These are phyloP conservation scores for Pseudogymnoascus sp. DNA, from an alignment of 2,329 filamentous ascomycete genomes.

Conservation along the genomic window DNA sequence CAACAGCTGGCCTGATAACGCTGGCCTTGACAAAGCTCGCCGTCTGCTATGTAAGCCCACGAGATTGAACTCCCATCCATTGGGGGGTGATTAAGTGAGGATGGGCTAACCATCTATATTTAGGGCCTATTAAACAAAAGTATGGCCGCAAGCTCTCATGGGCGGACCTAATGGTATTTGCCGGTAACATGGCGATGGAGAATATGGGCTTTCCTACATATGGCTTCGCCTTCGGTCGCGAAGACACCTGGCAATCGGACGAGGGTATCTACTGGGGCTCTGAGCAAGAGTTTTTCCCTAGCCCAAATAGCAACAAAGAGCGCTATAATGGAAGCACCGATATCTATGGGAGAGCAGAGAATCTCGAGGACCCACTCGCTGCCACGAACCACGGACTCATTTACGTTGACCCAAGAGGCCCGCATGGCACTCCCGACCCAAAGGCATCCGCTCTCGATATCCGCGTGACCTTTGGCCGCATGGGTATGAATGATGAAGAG, in stretches of 20 bases:
- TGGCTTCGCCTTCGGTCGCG: slow-evolving; percentile 50
- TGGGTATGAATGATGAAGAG: slow-evolving; percentile 57
- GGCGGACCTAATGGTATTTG: slow-evolving; percentile 50
- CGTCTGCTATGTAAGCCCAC: slow-evolving; percentile 38
- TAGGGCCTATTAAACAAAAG: slow-evolving; percentile 53
- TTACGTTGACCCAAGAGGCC: slow-evolving; percentile 55
- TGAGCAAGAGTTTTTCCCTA: slow-evolving; percentile 49
- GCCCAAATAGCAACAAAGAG: slow-evolving; percentile 35
- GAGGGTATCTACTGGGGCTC: slow-evolving; percentile 55
- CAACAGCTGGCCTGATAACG: slow-evolving; percentile 56
- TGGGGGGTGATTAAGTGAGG: background rate
- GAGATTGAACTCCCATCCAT: background rate
- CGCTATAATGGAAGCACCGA: slow-evolving; percentile 41
- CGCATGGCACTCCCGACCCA: slow-evolving; percentile 48
- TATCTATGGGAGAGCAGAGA: slow-evolving; percentile 15
- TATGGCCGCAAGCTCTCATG: slow-evolving; percentile 56
- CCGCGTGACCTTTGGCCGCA: slow-evolving; percentile 49
- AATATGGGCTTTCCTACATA: slow-evolving; percentile 50
- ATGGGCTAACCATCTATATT: background rate
- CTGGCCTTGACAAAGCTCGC: slow-evolving; percentile 52
- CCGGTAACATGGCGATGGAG: slow-evolving; percentile 52
- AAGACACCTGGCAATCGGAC: slow-evolving; percentile 51
- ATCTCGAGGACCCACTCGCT: slow-evolving; percentile 41
- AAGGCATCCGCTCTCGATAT: slow-evolving; percentile 48
- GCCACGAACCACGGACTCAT: slow-evolving; percentile 54